phyloP scores from a whole-genome alignment of 768 basidiomycete species.

The Podaxis rugospora region DNA sequence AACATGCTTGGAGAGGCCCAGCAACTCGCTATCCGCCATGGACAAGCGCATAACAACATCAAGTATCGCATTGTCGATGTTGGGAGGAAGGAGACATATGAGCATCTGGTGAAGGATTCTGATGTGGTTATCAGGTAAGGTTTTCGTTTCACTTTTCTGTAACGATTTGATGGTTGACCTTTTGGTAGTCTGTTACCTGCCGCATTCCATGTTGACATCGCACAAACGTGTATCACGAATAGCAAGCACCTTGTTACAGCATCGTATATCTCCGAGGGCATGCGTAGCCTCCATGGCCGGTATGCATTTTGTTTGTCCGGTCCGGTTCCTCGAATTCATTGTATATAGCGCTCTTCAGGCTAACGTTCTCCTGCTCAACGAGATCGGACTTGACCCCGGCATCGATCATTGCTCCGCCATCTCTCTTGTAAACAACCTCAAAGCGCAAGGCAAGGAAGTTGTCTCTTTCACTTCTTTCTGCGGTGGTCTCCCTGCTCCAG shows the following conservation, averaged over 20 bases:
- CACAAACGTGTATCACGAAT: slow-evolving; percentile 66
- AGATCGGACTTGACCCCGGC: slow-evolving; percentile 88
- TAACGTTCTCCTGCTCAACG: slow-evolving; percentile 76
- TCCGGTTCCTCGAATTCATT: background rate
- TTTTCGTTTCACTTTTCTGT: background rate
- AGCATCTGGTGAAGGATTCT: slow-evolving; percentile 49
- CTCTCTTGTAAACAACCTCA: slow-evolving; percentile 53
- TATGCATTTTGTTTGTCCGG: background rate
- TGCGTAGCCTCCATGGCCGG: slow-evolving; percentile 35
- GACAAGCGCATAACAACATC: slow-evolving; percentile 42
- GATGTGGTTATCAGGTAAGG: slow-evolving; percentile 84
- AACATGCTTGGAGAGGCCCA: slow-evolving; percentile 62
- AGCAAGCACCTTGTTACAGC: slow-evolving; percentile 83
- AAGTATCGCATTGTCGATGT: slow-evolving; percentile 59
- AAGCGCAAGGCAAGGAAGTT: slow-evolving; percentile 48
- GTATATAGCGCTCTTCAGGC: slow-evolving; percentile 46
- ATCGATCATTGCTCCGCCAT: slow-evolving; percentile 88
- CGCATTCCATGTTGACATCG: slow-evolving; percentile 64
- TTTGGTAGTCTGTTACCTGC: slow-evolving; percentile 71
- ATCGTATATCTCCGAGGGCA: slow-evolving; percentile 80
- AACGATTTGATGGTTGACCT: background rate
- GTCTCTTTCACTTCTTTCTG: slow-evolving; percentile 86
- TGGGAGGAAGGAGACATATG: slow-evolving; percentile 38
- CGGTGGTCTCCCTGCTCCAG: slow-evolving; percentile 85
- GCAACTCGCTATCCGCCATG: slow-evolving; percentile 28